Evolutionary conservation across 1,139 yeast genomes (phyloP).

Genomic region (Geotrichum phurueaensis): DNA sequence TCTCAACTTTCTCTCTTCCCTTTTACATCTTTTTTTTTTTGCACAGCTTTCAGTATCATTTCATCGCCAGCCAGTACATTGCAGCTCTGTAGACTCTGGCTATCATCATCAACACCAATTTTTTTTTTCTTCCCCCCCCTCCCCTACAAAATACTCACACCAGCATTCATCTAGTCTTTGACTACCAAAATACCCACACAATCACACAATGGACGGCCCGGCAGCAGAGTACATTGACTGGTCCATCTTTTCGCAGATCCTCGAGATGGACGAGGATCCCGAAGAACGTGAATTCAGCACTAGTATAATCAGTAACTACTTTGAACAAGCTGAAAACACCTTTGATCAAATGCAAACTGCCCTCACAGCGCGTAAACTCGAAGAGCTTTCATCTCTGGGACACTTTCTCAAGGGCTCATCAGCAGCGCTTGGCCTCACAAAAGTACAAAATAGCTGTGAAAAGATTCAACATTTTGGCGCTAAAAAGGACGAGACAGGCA

Average conservation of each 20-base stretch:
- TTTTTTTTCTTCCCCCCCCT: background rate
- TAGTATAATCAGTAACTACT: constrained; percentile 71
- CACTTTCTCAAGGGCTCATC: constrained; percentile 95
- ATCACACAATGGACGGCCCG: background rate
- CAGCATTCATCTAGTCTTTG: background rate
- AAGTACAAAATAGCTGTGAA: constrained; percentile 83
- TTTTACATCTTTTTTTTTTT: background rate
- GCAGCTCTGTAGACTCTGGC: background rate
- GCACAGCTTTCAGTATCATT: background rate
- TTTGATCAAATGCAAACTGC: constrained; percentile 64
- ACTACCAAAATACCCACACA: background rate
- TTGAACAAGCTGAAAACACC: constrained; percentile 82
- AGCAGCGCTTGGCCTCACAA: constrained; percentile 81
- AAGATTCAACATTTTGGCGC: constrained; percentile 85
- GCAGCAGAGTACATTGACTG: constrained; percentile 66
- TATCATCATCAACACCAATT: background rate
- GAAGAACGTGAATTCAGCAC: constrained; percentile 75
- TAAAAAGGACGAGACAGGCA: constrained; percentile 40
- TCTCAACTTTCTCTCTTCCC: background rate
- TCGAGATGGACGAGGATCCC: constrained; percentile 91
- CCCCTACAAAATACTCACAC: background rate
- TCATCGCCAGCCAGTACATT: background rate
- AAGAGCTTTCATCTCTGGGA: constrained; percentile 66
- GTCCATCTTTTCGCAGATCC: constrained; percentile 80
- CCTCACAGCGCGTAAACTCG: constrained; percentile 46